Percentiles rank a stretch among this genome's conserved stretches.
phyloP scores from a whole-genome alignment of 169 alveolate genomes.

The Babesia ovis region DNA sequence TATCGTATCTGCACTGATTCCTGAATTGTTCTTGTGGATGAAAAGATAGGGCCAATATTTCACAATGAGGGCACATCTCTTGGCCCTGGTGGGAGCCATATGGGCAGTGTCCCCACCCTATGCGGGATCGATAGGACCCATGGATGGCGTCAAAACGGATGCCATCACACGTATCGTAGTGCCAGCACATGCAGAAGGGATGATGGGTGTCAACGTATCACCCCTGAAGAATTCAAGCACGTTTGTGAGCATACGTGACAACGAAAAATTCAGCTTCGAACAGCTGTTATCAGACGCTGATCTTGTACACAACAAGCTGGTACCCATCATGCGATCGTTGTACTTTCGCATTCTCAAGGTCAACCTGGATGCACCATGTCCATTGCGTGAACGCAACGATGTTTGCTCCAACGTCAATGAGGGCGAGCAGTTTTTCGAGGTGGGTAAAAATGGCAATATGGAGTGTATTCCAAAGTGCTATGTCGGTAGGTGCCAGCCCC shows the following conservation, averaged over 20 bases:
- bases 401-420: slow-evolving; percentile 42
- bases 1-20: no score
- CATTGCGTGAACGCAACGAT: slow-evolving; percentile 34
- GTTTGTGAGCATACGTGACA: neutral
- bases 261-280: slow-evolving; percentile 22
- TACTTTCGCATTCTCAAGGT: slow-evolving; percentile 60
- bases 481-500: slow-evolving; percentile 59
- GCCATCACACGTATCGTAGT: slow-evolving; percentile 20
- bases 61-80: neutral
- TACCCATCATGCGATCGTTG: slow-evolving; percentile 31
- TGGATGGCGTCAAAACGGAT: slow-evolving; percentile 29
- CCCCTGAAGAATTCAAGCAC: neutral
- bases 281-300: slow-evolving; percentile 59
- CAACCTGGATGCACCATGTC: slow-evolving; percentile 60
- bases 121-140: slow-evolving; percentile 1
- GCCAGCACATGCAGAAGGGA: slow-evolving; percentile 24
- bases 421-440: slow-evolving; percentile 1
- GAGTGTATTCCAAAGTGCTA: slow-evolving; percentile 45
- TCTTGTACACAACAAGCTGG: slow-evolving; percentile 49
- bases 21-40: no score
- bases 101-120: neutral
- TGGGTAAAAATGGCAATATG: neutral
- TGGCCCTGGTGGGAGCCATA: neutral
- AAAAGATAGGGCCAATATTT: no score
- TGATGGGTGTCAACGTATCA: slow-evolving; percentile 14